A percentile compares a stretch with the other conserved stretches of the same genome.
Evolutionary conservation across 2,329 filamentous ascomycete species (phyloP).

Genomic region (Emericellopsis atlantica): DNA sequence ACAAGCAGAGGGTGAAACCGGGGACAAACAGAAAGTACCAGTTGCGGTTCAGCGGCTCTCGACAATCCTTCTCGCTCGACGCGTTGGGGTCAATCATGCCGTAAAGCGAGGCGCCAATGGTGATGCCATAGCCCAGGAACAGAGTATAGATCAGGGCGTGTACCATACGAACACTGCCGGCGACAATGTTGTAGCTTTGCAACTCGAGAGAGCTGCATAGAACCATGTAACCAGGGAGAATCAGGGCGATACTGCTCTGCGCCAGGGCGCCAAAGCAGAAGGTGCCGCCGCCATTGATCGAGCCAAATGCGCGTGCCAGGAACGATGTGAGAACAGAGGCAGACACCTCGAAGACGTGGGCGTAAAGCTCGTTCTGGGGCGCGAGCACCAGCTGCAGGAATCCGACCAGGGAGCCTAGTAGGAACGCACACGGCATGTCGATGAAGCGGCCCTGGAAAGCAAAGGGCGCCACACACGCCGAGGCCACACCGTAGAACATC

Average conservation of each 20-base stretch:
- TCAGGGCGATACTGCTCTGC: conserved; percentile 64
- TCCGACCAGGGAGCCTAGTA: conserved; percentile 64
- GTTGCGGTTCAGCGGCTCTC: conserved; percentile 25
- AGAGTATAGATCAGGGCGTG: conserved; percentile 66
- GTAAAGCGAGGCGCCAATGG: conserved; percentile 54
- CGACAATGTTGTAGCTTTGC: conserved; percentile 57
- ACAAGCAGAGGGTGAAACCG: conserved; percentile 60
- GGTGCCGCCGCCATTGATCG: conserved; percentile 41
- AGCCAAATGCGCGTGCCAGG: conserved; percentile 55
- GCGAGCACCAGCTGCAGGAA: conserved; percentile 63
- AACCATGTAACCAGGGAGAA: conserved; percentile 48
- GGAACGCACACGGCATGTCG: conserved; percentile 65
- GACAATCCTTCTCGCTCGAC: conserved; percentile 28
- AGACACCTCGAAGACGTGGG: conserved; percentile 36
- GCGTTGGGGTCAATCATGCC: conserved; percentile 48
- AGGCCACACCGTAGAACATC: conserved; percentile 62
- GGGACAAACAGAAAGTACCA: conserved; percentile 63
- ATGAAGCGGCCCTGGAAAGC: conserved; percentile 66
- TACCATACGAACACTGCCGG: conserved; percentile 63
- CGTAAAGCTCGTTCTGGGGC: conserved; percentile 60
- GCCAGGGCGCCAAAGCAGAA: conserved; percentile 64
- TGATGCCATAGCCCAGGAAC: conserved; percentile 63
- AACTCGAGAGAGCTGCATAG: conserved; percentile 46
- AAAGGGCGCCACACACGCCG: conserved; percentile 65
- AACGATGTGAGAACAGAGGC: conserved; percentile 56